Evolutionary conservation across 1,284 basidiomycete genomes (phyloP), one percentile per base, ranked within the genome.

Genomic region (Inonotus obliquus): DNA sequence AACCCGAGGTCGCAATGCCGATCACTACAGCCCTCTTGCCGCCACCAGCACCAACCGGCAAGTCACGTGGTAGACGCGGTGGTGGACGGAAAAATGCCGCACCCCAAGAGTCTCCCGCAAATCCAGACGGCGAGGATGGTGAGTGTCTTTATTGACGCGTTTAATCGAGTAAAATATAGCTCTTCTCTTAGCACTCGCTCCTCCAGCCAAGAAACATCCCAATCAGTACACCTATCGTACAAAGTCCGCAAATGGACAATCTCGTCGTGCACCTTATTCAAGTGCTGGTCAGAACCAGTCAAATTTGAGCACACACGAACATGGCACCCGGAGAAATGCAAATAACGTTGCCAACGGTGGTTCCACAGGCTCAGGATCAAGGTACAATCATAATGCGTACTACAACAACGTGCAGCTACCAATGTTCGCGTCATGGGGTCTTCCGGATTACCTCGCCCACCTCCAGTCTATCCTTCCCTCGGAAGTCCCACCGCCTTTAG

Each of bases 361-460:
- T n/a, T 35, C 51, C 2, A 35, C 61, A n/a, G 51, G 62, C 13
- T 41, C 39, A 13, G 35, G 35, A 7, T 57, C 65, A 9, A 54
- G 60, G 48, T 53, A 56, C 19, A 47, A 37, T 35, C 58, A 63
- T n/a, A 64, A 63, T 47, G 63, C 53, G 17, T 86, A 85, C 39
- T 89, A 87, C 71, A 85, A 81, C 55, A 83, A 89, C 55, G 86
- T 87, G 17, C 88, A 91, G 68, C 87, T 89, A 69, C 82, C 86
- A 29, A 77, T 91, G 9, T 84, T 85, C 72, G 86, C 87, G 53
- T 87, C 89, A 51, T 98, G 94, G 95, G 84, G 87, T 63, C 78
- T 99, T 53, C 96, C 96, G 9, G 96, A 99, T 75, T 96, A 98
- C 75, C 84, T 99, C 45, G 83, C 88, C 0, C 91, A 96, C 70